phyloP scores from a whole-genome alignment of 2,329 filamentous ascomycete species.

The Westerdykella aurantiaca region DNA sequence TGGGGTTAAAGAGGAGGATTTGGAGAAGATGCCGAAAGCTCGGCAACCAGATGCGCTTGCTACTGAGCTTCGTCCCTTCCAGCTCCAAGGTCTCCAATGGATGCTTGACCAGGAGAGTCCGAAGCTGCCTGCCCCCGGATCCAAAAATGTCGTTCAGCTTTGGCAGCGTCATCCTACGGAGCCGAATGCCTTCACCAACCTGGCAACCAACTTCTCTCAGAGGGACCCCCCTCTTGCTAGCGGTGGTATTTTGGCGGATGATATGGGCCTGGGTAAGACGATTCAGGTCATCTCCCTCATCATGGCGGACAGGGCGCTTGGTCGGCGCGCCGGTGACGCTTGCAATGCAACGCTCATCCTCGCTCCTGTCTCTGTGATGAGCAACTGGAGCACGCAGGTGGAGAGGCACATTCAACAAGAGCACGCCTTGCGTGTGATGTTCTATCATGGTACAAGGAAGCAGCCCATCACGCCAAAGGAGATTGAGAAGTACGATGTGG shows the following conservation, averaged over 20 bases:
- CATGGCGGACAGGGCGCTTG: slow-evolving; percentile 47
- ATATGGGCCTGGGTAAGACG: slow-evolving; percentile 91
- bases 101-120: slow-evolving; percentile 71
- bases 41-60: slow-evolving; percentile 60
- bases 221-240: slow-evolving; percentile 62
- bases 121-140: slow-evolving; percentile 53
- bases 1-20: slow-evolving; percentile 62
- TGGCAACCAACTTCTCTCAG: slow-evolving; percentile 63
- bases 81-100: slow-evolving; percentile 73
- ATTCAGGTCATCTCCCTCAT: slow-evolving; percentile 79
- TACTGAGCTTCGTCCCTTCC: slow-evolving; percentile 71
- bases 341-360: slow-evolving; percentile 67
- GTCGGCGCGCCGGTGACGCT: slow-evolving; percentile 13
- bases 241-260: slow-evolving; percentile 82
- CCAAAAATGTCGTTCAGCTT: slow-evolving; percentile 63
- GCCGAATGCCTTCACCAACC: slow-evolving; percentile 54
- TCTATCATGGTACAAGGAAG: slow-evolving; percentile 64
- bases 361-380: slow-evolving; percentile 79
- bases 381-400: slow-evolving; percentile 82
- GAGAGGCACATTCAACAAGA: slow-evolving; percentile 62
- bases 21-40: slow-evolving; percentile 67
- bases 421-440: slow-evolving; percentile 59
- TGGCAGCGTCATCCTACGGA: slow-evolving; percentile 56
- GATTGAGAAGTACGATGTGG: slow-evolving; percentile 63
- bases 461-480: slow-evolving; percentile 47